Base-by-base conservation (phyloP, 2,329 filamentous ascomycete species). In the Diplocarpon mali region DNA sequence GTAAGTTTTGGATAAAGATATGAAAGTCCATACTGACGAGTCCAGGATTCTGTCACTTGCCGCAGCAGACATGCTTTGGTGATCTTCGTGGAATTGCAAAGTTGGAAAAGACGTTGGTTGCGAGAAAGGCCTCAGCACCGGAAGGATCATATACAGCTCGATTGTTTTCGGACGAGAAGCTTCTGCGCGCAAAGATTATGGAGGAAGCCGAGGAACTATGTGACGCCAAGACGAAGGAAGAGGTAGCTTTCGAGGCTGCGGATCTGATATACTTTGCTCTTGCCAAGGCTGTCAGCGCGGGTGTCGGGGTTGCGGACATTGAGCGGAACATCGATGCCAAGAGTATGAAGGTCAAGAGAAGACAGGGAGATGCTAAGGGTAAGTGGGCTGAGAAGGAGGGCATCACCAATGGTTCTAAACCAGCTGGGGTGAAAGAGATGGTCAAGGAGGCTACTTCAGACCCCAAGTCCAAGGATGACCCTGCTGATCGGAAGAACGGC, bases 191-290 rank as follows among this genome's bases (percentile, higher is more conserved):
- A 2, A 98, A 98, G 72, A 95, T 98, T 45, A 93, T 96, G 80
- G 92, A 98, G 65, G 92, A 98, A 64, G 92, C 92, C 0, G 85
- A 93, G 60, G 92, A 98, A 67, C 73, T 98, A 35, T 95, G 90
- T 60, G 80, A 92, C 52, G 90, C 92, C 13, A 80, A 79, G 53
- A 81, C 79, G 0, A 83, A 85, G 49, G 74, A 89, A 51, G 85
- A 96, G 12, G 76, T 95, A 50, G 87, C 92, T 2, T 94, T 94
- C 52, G 92, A 98, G 65, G 88, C 92, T 8, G 92, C 92, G 0
- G 92, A 98, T 61, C 69, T 98, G 45, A 80, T 98, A 42, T 98
- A 96, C 69, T 98, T 98, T 69, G 87, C 90, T 7, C 68, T 98
- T 45, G 86, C 92, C 16, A 93, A 89, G 65, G 94, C 88, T 47